phyloP scores from a whole-genome alignment of 768 basidiomycete genomes.

The Tricholoma terreum region DNA sequence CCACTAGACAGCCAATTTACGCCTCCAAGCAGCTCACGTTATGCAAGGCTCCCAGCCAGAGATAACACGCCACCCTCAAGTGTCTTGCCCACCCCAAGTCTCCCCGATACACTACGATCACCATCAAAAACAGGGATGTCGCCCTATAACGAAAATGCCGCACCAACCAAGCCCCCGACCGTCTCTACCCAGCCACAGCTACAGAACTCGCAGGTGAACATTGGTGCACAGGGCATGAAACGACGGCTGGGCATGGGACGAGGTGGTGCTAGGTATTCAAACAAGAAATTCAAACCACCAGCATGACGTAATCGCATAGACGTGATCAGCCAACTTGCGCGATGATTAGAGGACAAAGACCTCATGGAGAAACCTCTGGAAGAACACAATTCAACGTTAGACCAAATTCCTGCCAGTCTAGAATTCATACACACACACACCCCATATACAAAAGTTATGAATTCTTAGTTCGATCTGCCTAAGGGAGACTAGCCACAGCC shows the following conservation, averaged over 20 bases:
- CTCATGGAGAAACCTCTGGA: neutral
- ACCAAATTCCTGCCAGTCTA: neutral
- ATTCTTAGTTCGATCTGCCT: neutral
- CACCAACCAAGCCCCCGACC: slow-evolving; percentile 1
- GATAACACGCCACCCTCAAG: neutral
- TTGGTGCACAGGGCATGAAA: slow-evolving; percentile 36
- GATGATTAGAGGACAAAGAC: neutral
- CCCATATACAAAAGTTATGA: neutral
- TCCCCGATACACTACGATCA: neutral
- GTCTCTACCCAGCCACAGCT: neutral
- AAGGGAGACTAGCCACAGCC: neutral
- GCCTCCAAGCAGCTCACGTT: neutral
- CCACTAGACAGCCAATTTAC: neutral
- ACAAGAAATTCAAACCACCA: slow-evolving; percentile 71
- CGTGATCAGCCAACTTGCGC: neutral
- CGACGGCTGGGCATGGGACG: slow-evolving; percentile 65
- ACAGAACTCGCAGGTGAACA: neutral
- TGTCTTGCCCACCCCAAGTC: neutral
- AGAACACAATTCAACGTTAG: neutral
- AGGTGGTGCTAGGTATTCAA: slow-evolving; percentile 47
- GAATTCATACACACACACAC: neutral
- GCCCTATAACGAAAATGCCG: neutral
- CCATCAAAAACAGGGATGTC: neutral
- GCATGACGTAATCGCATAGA: slow-evolving; percentile 17
- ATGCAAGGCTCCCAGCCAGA: neutral